Conservation (phyloP, 2,329 filamentous ascomycete species). For the Thielaviopsis euricoi region DNA sequence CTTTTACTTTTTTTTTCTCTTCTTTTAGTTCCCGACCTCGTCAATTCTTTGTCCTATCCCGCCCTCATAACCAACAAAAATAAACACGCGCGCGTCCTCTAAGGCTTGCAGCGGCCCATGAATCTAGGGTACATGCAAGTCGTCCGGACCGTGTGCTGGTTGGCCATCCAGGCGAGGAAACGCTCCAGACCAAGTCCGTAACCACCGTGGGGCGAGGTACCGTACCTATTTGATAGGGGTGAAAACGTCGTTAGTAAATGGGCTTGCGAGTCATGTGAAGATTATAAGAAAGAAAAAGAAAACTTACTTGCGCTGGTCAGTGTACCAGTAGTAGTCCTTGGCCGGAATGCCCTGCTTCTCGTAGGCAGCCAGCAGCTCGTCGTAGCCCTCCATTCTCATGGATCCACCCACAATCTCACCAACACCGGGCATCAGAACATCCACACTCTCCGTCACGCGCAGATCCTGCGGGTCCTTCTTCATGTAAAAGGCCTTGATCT, state of each 20-base stretch:
- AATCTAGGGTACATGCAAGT: conserved; percentile 66
- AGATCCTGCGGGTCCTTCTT: conserved; percentile 64
- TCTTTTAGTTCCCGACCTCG: too few relatives aligned
- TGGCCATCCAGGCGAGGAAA: conserved; percentile 45
- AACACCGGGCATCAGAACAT: conserved; percentile 75
- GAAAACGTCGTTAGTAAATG: conserved; percentile 9
- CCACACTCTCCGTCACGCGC: conserved; percentile 84
- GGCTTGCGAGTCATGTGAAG: not conserved
- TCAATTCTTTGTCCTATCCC: not conserved
- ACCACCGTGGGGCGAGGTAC: conserved; percentile 78
- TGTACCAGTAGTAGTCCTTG: conserved; percentile 93
- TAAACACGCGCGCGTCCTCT: conserved; percentile 15
- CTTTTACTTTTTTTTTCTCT: not conserved
- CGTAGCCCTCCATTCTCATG: conserved; percentile 89
- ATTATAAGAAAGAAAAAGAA: not conserved
- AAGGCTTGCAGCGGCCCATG: conserved; percentile 68
- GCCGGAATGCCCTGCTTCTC: conserved; percentile 73
- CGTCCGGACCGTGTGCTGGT: conserved; percentile 47
- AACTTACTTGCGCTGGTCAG: conserved; percentile 82
- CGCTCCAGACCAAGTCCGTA: conserved; percentile 88
- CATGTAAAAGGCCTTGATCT: conserved; percentile 99
- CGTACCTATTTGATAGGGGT: conserved; percentile 46
- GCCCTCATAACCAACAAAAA: too few relatives aligned
- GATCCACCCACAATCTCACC: conserved; percentile 93
- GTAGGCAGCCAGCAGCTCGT: conserved; percentile 79